A percentile compares a stretch with the other conserved stretches of the same genome.
These are phyloP conservation scores for Entamoeba histolytica DNA, from an alignment of 208 protist species.

Conservation along the genomic window DNA sequence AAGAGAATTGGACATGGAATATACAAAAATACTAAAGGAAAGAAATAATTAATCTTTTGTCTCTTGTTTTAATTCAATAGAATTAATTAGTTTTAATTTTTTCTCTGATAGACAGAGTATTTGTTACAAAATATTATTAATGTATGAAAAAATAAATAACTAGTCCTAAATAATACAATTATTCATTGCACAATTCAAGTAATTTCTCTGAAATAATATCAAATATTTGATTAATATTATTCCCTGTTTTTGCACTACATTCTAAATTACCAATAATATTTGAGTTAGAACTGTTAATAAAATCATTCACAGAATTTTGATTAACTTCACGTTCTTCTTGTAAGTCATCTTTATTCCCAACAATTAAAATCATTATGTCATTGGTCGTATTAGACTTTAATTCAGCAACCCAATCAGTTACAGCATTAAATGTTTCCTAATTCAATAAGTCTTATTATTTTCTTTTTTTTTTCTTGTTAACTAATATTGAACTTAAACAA, in stretches of 20 bases:
- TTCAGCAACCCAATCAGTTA: not conserved
- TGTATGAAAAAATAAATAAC: too few relatives aligned
- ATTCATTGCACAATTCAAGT: not conserved
- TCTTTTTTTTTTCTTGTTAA: not conserved
- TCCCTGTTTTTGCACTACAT: not conserved
- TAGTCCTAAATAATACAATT: too few relatives aligned
- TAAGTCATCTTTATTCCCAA: conserved; percentile 3
- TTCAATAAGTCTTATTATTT: too few relatives aligned
- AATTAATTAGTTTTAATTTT: too few relatives aligned
- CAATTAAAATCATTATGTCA: not conserved
- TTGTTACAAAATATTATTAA: too few relatives aligned
- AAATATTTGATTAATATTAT: not conserved
- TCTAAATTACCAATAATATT: not conserved
- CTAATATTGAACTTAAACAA: not conserved
- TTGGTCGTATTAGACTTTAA: not conserved
- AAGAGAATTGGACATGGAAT: not conserved
- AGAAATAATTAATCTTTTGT: too few relatives aligned
- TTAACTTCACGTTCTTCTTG: not conserved
- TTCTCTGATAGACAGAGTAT: too few relatives aligned
- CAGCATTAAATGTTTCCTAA: not conserved
- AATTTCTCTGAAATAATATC: not conserved
- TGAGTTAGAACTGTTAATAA: not conserved
- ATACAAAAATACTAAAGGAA: too few relatives aligned
- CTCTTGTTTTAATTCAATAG: too few relatives aligned
- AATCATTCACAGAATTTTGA: not conserved